Evolutionary conservation across 2,329 filamentous ascomycete species (phyloP).

Genomic region (Orbilia blumenaviensis): DNA sequence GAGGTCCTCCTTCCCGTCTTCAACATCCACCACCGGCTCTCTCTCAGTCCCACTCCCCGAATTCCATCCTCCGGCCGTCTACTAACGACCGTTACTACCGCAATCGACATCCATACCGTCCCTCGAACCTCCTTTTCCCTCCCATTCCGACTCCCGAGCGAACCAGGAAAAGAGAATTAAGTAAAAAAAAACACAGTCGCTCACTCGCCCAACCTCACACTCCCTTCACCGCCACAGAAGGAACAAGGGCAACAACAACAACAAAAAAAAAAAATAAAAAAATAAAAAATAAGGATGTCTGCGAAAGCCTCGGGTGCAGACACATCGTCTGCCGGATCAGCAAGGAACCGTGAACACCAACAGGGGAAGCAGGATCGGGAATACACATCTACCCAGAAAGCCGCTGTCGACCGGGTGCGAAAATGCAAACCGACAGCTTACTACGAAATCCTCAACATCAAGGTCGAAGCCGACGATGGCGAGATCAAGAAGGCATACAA

Average conservation of each 20-base stretch:
- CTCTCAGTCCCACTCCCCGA: not conserved
- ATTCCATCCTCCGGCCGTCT: not conserved
- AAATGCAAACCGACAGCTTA: conserved; percentile 85
- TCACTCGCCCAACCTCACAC: no score
- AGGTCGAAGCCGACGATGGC: conserved; percentile 73
- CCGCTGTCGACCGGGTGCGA: conserved; percentile 87
- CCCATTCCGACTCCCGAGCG: conserved; percentile 4
- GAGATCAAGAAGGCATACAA: conserved; percentile 99
- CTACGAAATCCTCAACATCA: conserved; percentile 89
- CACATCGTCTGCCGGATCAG: conserved; percentile 39
- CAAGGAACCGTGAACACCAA: conserved; percentile 71
- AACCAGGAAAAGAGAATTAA: not conserved
- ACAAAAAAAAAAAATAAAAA: not conserved
- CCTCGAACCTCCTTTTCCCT: not conserved
- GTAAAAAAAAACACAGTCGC: no score
- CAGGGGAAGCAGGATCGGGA: conserved; percentile 79
- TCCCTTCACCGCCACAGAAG: not conserved
- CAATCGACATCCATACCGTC: not conserved
- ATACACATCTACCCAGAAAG: conserved; percentile 89
- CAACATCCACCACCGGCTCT: not conserved
- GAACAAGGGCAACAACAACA: no score
- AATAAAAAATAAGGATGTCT: conserved; percentile 16
- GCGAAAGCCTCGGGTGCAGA: conserved; percentile 48
- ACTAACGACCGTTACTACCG: no score
- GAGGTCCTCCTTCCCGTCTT: not conserved